Conservation (phyloP, 179 eudicot species). For the Camellia oleifera region DNA sequence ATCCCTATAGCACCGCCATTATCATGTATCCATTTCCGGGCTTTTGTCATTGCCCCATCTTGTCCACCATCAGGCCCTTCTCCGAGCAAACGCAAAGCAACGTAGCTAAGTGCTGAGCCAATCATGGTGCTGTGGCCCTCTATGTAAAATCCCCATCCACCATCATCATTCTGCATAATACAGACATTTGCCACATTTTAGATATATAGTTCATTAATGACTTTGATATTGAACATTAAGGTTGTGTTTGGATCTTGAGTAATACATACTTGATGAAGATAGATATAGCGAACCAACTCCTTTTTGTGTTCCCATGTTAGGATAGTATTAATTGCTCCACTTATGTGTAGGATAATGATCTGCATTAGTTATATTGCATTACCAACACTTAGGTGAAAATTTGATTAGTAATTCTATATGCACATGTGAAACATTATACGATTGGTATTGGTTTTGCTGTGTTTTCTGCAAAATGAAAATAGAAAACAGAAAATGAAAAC, state of each 20-base stretch:
- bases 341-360: constrained; percentile 23
- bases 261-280: constrained; percentile 20
- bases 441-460: too few relatives aligned
- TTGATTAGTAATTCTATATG: neutral
- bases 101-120: constrained; percentile 30
- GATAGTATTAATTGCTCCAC: constrained; percentile 24
- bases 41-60: constrained; percentile 22
- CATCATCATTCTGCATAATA: constrained; percentile 30
- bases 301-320: constrained; percentile 23
- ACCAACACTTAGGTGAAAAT: too few relatives aligned
- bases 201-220: too few relatives aligned
- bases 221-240: too few relatives aligned
- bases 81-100: constrained; percentile 25
- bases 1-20: constrained; percentile 36
- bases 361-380: neutral
- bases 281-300: constrained; percentile 21
- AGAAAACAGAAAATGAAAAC: too few relatives aligned
- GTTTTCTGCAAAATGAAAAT: too few relatives aligned
- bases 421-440: neutral
- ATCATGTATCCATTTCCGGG: constrained; percentile 38
- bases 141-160: constrained; percentile 40
- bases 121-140: constrained; percentile 40
- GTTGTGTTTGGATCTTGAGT: neutral
- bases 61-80: constrained; percentile 27
- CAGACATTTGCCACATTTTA: neutral